These are phyloP conservation scores for Piper longum DNA, from an alignment of 164 flowering plant species.

Conservation along the genomic window DNA sequence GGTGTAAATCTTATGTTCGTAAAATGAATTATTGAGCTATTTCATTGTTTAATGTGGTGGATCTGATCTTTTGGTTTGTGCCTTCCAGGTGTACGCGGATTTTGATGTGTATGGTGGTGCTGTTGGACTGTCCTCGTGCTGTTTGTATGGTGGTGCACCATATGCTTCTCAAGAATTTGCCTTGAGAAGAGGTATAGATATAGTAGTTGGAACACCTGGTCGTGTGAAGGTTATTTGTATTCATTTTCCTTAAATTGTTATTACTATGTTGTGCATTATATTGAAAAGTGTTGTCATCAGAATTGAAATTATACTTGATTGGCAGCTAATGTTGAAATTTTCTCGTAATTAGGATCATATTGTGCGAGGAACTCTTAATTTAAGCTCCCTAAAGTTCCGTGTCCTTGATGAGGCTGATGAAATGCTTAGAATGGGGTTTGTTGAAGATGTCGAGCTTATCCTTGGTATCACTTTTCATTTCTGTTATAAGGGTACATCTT, in stretches of 20 bases:
- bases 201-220: conserved; percentile 89
- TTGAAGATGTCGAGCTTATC: conserved; percentile 94
- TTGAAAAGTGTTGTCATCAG: neutral
- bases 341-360: conserved; percentile 56
- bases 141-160: conserved; percentile 77
- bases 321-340: neutral
- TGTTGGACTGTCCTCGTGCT: conserved; percentile 50
- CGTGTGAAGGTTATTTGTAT: conserved; percentile 48
- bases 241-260: neutral
- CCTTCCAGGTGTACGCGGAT: conserved; percentile 57
- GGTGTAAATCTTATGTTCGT: conserved; percentile 22
- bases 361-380: conserved; percentile 62
- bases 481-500: neutral
- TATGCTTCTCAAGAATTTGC: conserved; percentile 39
- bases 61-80: neutral
- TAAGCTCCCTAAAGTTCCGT: conserved; percentile 62
- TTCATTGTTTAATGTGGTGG: neutral
- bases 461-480: conserved; percentile 31
- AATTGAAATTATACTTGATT: neutral
- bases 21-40: neutral
- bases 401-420: conserved; percentile 98
- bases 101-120: conserved; percentile 77
- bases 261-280: neutral
- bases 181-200: conserved; percentile 76
- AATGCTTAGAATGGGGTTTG: conserved; percentile 94